Evolutionary conservation across 306 rosid genomes (phyloP).

Genomic region (Fragaria iinumae): DNA sequence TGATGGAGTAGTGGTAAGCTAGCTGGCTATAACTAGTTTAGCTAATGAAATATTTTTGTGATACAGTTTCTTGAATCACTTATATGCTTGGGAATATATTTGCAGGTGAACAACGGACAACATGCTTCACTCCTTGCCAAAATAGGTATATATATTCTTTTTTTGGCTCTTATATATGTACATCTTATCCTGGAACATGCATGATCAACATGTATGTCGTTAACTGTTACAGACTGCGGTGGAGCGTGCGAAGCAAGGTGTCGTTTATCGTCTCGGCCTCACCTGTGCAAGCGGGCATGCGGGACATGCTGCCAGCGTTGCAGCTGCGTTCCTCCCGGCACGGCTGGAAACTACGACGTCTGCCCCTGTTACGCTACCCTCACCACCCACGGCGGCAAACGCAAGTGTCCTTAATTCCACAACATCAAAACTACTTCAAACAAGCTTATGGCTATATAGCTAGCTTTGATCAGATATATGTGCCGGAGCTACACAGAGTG

Average conservation of each 20-base stretch:
- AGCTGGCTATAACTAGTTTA: not conserved
- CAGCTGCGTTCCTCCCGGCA: conserved; percentile 56
- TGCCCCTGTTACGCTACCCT: conserved; percentile 50
- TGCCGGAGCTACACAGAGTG: not conserved
- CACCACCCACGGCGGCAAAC: conserved; percentile 48
- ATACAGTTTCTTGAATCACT: not conserved
- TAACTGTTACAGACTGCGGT: conserved; percentile 34
- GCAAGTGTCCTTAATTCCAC: conserved; percentile 47
- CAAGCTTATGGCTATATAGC: not conserved
- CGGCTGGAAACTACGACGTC: conserved; percentile 36
- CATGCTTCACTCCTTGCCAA: conserved; percentile 6
- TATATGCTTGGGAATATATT: not conserved
- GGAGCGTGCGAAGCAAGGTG: conserved; percentile 41
- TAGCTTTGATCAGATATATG: not conserved
- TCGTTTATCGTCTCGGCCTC: conserved; percentile 34
- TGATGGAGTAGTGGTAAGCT: not conserved
- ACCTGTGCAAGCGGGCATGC: conserved; percentile 43
- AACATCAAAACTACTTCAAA: too few relatives aligned
- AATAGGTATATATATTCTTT: conserved; percentile 8
- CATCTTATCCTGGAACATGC: too few relatives aligned
- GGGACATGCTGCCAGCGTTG: conserved; percentile 52
- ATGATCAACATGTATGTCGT: not conserved
- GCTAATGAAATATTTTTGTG: not conserved
- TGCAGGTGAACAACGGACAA: conserved; percentile 3
- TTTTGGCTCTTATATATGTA: too few relatives aligned